Conservation (phyloP, 1,139 yeast genomes). For the Lodderomyces jiufengensis region DNA sequence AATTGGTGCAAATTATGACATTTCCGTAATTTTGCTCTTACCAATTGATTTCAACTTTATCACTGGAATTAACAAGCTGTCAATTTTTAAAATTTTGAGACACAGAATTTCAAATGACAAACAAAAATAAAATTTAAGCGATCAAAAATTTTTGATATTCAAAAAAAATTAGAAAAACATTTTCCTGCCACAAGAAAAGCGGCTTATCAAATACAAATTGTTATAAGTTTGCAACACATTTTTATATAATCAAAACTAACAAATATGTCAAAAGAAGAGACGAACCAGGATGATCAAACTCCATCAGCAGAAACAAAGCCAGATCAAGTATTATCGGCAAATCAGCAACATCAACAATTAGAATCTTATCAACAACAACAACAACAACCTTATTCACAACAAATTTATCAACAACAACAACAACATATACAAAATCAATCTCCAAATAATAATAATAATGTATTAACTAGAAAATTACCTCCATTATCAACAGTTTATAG, state of each 20-base stretch:
- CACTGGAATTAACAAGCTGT: too few relatives aligned
- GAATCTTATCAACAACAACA: not conserved
- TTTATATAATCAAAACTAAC: not conserved
- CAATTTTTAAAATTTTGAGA: too few relatives aligned
- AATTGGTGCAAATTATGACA: too few relatives aligned
- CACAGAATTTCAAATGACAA: too few relatives aligned
- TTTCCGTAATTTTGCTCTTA: too few relatives aligned
- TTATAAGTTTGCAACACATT: not conserved
- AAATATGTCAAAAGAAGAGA: not conserved
- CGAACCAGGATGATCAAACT: constrained; percentile 10
- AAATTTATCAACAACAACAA: not conserved
- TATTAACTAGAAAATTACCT: constrained; percentile 2
- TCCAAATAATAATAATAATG: too few relatives aligned
- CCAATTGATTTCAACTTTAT: too few relatives aligned
- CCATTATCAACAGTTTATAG: constrained; percentile 5
- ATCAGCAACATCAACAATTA: constrained; percentile 1
- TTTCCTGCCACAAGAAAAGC: too few relatives aligned
- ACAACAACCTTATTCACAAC: constrained; percentile 6
- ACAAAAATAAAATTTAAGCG: too few relatives aligned
- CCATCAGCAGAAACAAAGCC: constrained; percentile 18
- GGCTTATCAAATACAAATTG: too few relatives aligned
- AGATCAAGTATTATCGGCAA: constrained; percentile 1
- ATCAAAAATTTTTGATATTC: too few relatives aligned
- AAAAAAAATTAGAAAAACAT: too few relatives aligned
- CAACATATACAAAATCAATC: not conserved